Conservation (phyloP, 2,329 filamentous ascomycete genomes). For the Podosphaera leucotricha region DNA sequence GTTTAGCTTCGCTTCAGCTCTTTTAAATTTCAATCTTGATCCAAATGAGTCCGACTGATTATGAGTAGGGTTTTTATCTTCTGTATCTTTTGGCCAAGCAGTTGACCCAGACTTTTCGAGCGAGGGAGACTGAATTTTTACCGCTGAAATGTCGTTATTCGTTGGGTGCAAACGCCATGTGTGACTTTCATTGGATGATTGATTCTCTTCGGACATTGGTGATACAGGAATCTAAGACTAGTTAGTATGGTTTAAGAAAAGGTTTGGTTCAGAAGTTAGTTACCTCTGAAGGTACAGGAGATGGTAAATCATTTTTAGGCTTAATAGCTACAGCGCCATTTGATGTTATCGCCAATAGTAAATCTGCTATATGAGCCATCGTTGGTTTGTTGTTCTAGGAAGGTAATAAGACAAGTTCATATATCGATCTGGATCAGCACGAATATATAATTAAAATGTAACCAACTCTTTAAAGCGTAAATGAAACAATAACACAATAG, state of each 20-base stretch:
- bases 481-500: background rate
- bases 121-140: constrained; percentile 38
- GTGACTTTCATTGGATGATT: constrained; percentile 22
- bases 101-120: constrained; percentile 9
- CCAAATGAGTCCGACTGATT: constrained; percentile 14
- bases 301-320: background rate
- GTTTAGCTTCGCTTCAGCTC: constrained; percentile 32
- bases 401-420: background rate
- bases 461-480: background rate
- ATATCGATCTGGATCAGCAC: constrained; percentile 6
- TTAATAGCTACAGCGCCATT: background rate
- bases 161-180: constrained; percentile 35
- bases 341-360: background rate
- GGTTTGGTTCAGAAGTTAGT: background rate
- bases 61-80: constrained; percentile 16
- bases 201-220: constrained; percentile 6
- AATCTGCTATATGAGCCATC: background rate
- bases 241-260: constrained; percentile 2
- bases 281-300: background rate
- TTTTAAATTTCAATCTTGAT: constrained; percentile 24
- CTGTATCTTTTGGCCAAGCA: constrained; percentile 18
- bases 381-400: background rate
- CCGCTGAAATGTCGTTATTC: constrained; percentile 16
- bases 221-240: constrained; percentile 6
- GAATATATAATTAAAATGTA: constrained; percentile 16